Conservation (phyloP, 148 eudicot species). For the Tetragonia tetragonoides region DNA sequence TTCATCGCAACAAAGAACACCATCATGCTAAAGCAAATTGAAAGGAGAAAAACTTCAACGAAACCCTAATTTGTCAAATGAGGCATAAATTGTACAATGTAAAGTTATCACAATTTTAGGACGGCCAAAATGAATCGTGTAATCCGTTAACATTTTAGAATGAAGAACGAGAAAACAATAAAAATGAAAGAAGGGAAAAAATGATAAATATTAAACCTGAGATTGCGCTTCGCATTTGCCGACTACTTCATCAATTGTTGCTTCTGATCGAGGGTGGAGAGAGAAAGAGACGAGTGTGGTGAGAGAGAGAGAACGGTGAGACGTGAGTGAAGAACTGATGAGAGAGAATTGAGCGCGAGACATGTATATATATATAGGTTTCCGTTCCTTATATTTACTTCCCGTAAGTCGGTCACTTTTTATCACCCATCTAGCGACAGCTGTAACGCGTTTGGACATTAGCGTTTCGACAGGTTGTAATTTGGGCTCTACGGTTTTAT, state of each 20-base stretch:
- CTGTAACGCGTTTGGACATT: too few species aligned
- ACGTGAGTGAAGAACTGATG: neutral
- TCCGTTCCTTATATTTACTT: neutral
- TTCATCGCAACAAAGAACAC: neutral
- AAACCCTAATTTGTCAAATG: neutral
- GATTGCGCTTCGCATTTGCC: conserved; percentile 73
- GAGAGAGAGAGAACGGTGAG: neutral
- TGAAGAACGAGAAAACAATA: neutral
- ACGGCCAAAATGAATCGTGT: neutral
- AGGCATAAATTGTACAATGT: neutral
- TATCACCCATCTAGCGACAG: too few species aligned
- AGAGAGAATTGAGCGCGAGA: neutral
- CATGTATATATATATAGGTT: conserved; percentile 4
- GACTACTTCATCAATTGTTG: conserved; percentile 54
- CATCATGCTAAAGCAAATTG: too few species aligned
- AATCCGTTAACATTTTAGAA: neutral
- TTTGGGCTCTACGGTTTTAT: neutral
- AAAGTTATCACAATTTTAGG: neutral
- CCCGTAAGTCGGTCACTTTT: too few species aligned
- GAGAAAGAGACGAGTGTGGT: neutral
- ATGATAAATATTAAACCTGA: conserved; percentile 44
- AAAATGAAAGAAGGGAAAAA: neutral
- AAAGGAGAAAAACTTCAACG: too few species aligned
- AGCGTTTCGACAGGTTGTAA: too few species aligned
- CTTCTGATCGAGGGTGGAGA: neutral